phyloP scores from a whole-genome alignment of 148 eudicot species.

The Pharnaceum exiguum region DNA sequence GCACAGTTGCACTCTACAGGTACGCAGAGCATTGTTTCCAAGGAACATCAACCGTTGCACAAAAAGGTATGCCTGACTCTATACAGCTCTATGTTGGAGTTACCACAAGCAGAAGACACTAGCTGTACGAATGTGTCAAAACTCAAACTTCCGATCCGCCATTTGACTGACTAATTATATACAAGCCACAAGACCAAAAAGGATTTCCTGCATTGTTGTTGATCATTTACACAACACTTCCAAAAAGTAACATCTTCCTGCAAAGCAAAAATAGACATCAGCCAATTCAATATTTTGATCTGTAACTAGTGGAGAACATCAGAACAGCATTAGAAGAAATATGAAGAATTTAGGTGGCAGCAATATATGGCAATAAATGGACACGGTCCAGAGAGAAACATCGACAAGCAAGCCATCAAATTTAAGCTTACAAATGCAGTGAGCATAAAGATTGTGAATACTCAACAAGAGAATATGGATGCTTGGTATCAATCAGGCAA shows the following conservation, averaged over 20 bases:
- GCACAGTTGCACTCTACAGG: neutral
- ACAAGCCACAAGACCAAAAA: neutral
- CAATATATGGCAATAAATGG: too few species aligned
- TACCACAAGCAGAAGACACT: too few species aligned
- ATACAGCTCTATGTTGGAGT: neutral
- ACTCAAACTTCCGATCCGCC: neutral
- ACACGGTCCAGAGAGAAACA: too few species aligned
- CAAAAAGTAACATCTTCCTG: slow-evolving; percentile 7
- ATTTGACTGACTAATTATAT: neutral
- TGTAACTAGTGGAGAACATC: neutral
- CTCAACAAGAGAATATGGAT: neutral
- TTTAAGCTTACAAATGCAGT: neutral
- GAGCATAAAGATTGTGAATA: neutral
- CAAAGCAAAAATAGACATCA: neutral
- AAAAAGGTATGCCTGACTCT: neutral
- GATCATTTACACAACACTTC: neutral
- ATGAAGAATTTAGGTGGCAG: too few species aligned
- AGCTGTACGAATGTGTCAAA: neutral
- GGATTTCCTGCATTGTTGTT: neutral
- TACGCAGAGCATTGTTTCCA: neutral
- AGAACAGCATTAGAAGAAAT: neutral
- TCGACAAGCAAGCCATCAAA: neutral
- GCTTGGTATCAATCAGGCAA: neutral
- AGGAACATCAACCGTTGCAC: slow-evolving; percentile 1
- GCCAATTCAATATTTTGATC: neutral